Percentiles rank a stretch among this genome's conserved stretches.
These are phyloP conservation scores for Fusarium nanum DNA, from an alignment of 2,329 filamentous ascomycete species.

Conservation along the genomic window DNA sequence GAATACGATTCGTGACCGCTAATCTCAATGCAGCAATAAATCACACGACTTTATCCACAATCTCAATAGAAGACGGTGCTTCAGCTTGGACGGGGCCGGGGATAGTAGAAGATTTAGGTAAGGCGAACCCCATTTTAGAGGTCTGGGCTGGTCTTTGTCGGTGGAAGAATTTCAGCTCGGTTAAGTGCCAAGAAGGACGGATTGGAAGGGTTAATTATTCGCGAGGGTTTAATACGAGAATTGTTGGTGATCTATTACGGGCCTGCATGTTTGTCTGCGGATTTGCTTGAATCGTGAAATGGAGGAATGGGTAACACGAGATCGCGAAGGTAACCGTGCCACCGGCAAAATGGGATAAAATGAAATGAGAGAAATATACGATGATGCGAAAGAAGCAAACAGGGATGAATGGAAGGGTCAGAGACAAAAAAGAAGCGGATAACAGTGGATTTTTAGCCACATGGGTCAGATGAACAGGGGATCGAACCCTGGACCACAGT, in stretches of 20 bases:
- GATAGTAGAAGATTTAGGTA: not conserved
- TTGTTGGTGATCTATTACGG: not conserved
- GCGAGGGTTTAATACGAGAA: not conserved
- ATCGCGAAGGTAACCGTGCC: not conserved
- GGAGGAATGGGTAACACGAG: not conserved
- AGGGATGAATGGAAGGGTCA: not conserved
- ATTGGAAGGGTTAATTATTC: not conserved
- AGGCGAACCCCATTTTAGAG: not conserved
- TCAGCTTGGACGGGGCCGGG: not conserved
- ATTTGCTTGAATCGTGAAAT: not conserved
- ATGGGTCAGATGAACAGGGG: slow-evolving; percentile 32
- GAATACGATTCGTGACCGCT: not conserved
- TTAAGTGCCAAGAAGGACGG: not conserved
- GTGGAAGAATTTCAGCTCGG: not conserved
- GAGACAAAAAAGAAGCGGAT: slow-evolving; percentile 9
- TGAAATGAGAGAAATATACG: not conserved
- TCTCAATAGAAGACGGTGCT: not conserved
- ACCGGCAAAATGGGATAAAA: not conserved
- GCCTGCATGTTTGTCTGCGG: not conserved
- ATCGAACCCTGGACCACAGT: slow-evolving; percentile 37
- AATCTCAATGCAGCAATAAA: not conserved
- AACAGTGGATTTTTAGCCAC: slow-evolving; percentile 21
- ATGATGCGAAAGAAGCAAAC: no score
- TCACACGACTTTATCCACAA: not conserved
- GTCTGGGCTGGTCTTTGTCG: slow-evolving; percentile 4